Evolutionary conservation across 2,329 filamentous ascomycete species (phyloP).

Genomic region (Venturia aucupariae): DNA sequence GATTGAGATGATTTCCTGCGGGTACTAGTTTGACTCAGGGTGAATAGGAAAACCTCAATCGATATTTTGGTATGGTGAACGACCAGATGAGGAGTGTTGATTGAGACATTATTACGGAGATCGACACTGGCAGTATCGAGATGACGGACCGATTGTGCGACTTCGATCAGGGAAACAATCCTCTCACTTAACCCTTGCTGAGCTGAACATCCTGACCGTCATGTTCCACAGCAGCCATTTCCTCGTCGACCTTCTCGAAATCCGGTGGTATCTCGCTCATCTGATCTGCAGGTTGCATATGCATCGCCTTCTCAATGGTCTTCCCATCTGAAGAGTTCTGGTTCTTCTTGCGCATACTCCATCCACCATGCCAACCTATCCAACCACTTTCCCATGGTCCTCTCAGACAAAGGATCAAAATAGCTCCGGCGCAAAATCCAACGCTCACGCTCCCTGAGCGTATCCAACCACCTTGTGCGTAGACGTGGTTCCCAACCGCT

Average conservation of each 20-base stretch:
- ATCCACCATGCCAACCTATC: conserved; percentile 53
- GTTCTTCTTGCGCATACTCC: conserved; percentile 39
- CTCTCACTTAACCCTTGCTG: neutral
- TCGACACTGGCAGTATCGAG: neutral
- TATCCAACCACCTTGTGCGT: conserved; percentile 48
- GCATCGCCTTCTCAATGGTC: conserved; percentile 19
- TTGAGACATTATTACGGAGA: neutral
- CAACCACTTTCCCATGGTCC: conserved; percentile 50
- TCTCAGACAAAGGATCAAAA: conserved; percentile 38
- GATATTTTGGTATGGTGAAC: neutral
- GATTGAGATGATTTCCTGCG: neutral
- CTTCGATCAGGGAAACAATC: neutral
- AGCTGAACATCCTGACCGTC: neutral
- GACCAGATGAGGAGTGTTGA: neutral
- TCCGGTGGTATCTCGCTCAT: neutral
- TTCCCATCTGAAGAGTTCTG: conserved; percentile 31
- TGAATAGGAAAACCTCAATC: neutral
- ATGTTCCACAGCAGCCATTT: conserved; percentile 13
- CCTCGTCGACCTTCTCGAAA: conserved; percentile 14
- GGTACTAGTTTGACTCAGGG: neutral
- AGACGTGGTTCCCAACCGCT: conserved; percentile 44
- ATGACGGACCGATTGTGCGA: neutral
- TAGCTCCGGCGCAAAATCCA: conserved; percentile 41
- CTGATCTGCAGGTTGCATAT: neutral
- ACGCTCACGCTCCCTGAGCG: conserved; percentile 48